These are phyloP conservation scores for Cardamine resedifolia DNA, from an alignment of 345 rosid genomes.

Conservation along the genomic window DNA sequence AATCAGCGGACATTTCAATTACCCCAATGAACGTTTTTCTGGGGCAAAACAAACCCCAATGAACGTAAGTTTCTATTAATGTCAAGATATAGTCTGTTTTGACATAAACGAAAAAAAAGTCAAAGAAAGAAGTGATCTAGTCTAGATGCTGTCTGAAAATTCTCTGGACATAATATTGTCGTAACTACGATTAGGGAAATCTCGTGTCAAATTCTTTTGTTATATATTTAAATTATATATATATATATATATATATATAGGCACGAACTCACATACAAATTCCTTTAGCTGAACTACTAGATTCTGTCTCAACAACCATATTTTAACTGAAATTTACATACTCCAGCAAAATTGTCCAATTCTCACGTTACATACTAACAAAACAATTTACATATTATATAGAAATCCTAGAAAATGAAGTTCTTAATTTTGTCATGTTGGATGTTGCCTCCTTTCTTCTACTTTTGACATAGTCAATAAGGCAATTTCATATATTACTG, in stretches of 20 bases:
- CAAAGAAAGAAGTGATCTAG: not conserved
- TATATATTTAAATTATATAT: not conserved
- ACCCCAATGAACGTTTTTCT: no score
- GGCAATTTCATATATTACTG: not conserved
- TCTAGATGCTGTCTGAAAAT: constrained; percentile 15
- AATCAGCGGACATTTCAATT: not conserved
- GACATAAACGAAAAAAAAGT: not conserved
- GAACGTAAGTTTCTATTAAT: not conserved
- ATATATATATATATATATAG: no score
- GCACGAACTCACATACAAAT: not conserved
- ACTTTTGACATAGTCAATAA: no score
- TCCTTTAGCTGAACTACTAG: constrained; percentile 28
- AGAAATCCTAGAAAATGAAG: not conserved
- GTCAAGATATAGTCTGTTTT: not conserved
- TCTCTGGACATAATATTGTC: not conserved
- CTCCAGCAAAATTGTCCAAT: constrained; percentile 19
- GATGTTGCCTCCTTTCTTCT: not conserved
- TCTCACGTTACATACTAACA: constrained; percentile 26
- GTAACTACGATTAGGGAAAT: constrained; percentile 22
- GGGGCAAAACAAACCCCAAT: no score
- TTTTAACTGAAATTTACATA: constrained; percentile 7
- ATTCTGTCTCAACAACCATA: constrained; percentile 35
- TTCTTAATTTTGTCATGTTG: constrained; percentile 15
- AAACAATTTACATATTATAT: not conserved
- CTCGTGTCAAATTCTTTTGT: not conserved